phyloP scores from a whole-genome alignment of 139 green algal genomes.

The Tetratostichococcus sp. region DNA sequence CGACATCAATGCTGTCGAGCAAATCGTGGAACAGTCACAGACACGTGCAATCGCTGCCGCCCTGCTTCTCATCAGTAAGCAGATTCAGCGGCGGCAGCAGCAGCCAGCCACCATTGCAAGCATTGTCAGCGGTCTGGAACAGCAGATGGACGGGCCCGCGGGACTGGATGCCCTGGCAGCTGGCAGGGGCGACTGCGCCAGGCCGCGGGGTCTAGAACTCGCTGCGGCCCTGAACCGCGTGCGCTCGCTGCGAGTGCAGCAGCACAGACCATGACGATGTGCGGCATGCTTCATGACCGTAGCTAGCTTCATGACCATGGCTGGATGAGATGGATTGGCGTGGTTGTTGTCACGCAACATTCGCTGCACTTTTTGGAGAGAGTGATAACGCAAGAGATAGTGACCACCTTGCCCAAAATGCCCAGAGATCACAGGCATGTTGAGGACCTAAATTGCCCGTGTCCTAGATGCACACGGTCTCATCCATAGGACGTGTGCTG shows the following conservation, averaged over 20 bases:
- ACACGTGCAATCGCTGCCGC: conserved; percentile 46
- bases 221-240: conserved; percentile 64
- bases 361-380: too few species aligned
- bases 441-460: too few species aligned
- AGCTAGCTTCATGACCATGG: too few species aligned
- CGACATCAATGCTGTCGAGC: conserved; percentile 32
- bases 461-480: too few species aligned
- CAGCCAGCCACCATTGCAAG: conserved; percentile 9
- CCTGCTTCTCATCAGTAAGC: conserved; percentile 24
- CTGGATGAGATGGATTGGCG: too few species aligned
- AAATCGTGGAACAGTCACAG: conserved; percentile 59
- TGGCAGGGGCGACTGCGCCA: conserved; percentile 40
- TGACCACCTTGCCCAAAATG: too few species aligned
- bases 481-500: too few species aligned
- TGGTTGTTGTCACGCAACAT: too few species aligned
- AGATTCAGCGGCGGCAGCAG: not conserved
- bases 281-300: too few species aligned
- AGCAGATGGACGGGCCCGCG: conserved; percentile 29
- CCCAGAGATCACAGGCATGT: too few species aligned
- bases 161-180: conserved; percentile 44
- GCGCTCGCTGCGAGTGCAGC: conserved; percentile 32
- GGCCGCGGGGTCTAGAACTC: conserved; percentile 57
- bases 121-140: conserved; percentile 30
- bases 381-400: too few species aligned
- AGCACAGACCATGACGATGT: too few species aligned